These are phyloP conservation scores for Thraustochytrium sp. DNA, from an alignment of 352 stramenopile species.

Conservation along the genomic window DNA sequence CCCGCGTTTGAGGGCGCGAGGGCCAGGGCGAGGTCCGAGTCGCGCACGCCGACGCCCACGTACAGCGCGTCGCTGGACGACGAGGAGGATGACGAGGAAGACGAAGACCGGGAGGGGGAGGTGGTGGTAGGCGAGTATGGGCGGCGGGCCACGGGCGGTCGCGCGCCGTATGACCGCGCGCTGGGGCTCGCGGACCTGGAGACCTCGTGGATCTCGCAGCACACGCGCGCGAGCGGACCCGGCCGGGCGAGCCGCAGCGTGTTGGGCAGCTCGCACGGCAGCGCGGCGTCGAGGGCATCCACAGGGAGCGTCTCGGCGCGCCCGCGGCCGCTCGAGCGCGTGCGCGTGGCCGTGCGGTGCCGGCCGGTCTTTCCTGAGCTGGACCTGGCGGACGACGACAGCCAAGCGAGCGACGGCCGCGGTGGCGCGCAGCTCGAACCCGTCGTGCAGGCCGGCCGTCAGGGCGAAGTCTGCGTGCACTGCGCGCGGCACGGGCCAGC, in stretches of 20 bases:
- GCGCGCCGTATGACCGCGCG: not conserved
- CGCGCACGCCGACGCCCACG: not conserved
- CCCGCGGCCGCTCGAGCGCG: not conserved
- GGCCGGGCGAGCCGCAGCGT: too few species aligned
- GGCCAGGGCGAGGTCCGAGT: too few species aligned
- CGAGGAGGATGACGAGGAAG: not conserved
- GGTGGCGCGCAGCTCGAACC: too few species aligned
- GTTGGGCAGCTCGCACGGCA: too few species aligned
- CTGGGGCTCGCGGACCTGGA: not conserved
- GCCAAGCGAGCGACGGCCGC: too few species aligned
- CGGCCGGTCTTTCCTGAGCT: conserved; percentile 13
- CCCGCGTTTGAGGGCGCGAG: too few species aligned
- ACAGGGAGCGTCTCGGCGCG: not conserved
- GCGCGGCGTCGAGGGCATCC: not conserved
- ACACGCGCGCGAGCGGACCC: too few species aligned
- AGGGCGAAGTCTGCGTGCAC: not conserved
- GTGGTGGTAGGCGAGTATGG: not conserved
- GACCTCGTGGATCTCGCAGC: too few species aligned
- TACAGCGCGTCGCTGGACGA: not conserved
- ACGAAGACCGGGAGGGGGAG: not conserved
- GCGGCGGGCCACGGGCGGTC: not conserved
- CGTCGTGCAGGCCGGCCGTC: too few species aligned
- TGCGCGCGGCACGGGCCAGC: not conserved
- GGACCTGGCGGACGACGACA: not conserved
- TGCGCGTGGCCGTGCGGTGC: conserved; percentile 37